Conservation (phyloP, 2,329 filamentous ascomycete species). For the Cryphonectria parasitica region DNA sequence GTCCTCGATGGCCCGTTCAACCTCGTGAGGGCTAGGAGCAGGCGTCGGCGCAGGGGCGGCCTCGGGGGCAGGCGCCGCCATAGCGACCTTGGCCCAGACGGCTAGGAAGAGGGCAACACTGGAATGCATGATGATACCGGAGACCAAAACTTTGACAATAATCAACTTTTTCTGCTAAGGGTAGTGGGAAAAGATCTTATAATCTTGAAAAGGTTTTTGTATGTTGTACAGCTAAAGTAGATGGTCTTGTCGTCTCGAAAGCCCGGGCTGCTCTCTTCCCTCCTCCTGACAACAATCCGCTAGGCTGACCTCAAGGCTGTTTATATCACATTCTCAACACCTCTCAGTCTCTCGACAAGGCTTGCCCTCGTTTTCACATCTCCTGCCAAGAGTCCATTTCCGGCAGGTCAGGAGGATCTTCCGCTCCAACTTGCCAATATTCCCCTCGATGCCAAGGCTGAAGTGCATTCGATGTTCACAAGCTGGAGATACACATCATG, state of each 20-base stretch:
- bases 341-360: neutral
- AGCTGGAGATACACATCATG: neutral
- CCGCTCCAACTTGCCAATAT: neutral
- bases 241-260: neutral
- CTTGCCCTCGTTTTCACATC: neutral
- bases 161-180: neutral
- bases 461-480: neutral
- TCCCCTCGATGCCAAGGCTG: constrained; percentile 2
- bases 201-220: neutral
- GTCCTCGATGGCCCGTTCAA: constrained; percentile 22
- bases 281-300: neutral
- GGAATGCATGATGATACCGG: neutral
- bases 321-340: neutral
- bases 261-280: neutral
- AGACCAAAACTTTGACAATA: neutral
- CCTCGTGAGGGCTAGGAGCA: constrained; percentile 15
- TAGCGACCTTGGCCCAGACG: constrained; percentile 7
- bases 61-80: constrained; percentile 9
- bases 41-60: constrained; percentile 21
- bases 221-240: neutral
- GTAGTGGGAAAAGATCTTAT: neutral
- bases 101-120: constrained; percentile 11
- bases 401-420: neutral
- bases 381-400: constrained; percentile 4
- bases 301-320: neutral